These are phyloP conservation scores for Rutstroemia sp. DNA, from an alignment of 2,329 filamentous ascomycete genomes.

Conservation along the genomic window DNA sequence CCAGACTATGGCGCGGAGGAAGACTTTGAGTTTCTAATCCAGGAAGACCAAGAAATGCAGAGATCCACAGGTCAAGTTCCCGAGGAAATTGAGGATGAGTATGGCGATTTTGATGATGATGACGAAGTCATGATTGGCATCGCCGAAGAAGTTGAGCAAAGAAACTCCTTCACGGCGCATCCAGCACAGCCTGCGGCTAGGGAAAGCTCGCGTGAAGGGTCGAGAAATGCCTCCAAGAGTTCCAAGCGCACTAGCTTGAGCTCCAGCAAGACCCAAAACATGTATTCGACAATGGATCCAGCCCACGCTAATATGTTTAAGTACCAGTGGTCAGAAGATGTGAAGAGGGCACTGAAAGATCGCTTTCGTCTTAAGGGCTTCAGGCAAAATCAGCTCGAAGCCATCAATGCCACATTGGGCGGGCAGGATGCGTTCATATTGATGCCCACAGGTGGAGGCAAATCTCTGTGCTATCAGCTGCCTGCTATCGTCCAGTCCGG, in stretches of 20 bases:
- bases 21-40: constrained; percentile 17
- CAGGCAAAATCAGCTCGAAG: constrained; percentile 84
- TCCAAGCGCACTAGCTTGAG: constrained; percentile 10
- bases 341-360: constrained; percentile 72
- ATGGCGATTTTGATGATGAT: constrained; percentile 29
- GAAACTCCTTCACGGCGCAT: constrained; percentile 20
- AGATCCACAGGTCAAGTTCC: constrained; percentile 3
- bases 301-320: constrained; percentile 48
- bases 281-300: constrained; percentile 27
- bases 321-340: constrained; percentile 78
- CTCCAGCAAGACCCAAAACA: constrained; percentile 15
- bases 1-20: constrained; percentile 21
- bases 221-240: constrained; percentile 14
- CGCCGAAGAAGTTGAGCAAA: constrained; percentile 35
- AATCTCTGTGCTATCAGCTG: constrained; percentile 93
- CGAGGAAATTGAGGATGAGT: constrained; percentile 16
- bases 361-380: constrained; percentile 82
- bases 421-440: constrained; percentile 90
- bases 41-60: constrained; percentile 20
- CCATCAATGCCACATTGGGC: constrained; percentile 84
- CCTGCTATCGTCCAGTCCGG: constrained; percentile 79
- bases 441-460: constrained; percentile 96
- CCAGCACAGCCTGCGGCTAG: constrained; percentile 21
- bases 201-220: constrained; percentile 10
- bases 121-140: constrained; percentile 34